phyloP scores from a whole-genome alignment of 2,329 filamentous ascomycete genomes.

The Trichoderma semiorbis region DNA sequence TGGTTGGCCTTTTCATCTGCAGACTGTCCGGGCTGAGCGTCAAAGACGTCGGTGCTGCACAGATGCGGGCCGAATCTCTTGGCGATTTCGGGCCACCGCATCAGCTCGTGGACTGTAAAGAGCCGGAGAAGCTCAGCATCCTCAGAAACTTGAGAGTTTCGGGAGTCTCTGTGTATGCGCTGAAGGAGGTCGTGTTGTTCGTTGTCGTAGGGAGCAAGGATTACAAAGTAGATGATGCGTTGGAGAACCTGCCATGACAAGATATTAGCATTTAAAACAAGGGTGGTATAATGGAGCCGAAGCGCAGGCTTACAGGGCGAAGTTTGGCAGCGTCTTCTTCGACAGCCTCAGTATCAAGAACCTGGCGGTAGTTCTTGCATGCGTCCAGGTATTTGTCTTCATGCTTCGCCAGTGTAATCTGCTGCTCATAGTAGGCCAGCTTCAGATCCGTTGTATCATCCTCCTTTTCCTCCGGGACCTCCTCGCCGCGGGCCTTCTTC shows the following conservation, averaged over 20 bases:
- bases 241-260: conserved; percentile 66
- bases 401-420: conserved; percentile 92
- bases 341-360: conserved; percentile 92
- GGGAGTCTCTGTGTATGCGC: conserved; percentile 80
- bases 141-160: conserved; percentile 71
- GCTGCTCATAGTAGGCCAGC: conserved; percentile 93
- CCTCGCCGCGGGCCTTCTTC: conserved; percentile 74
- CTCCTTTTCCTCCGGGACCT: conserved; percentile 71
- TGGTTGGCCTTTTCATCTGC: conserved; percentile 76
- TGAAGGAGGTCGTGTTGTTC: conserved; percentile 97
- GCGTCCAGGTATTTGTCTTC: conserved; percentile 96
- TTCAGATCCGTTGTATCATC: conserved; percentile 97
- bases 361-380: conserved; percentile 97
- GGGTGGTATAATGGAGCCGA: neutral
- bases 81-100: conserved; percentile 95
- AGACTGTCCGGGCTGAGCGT: conserved; percentile 59
- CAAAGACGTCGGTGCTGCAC: conserved; percentile 86
- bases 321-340: conserved; percentile 86
- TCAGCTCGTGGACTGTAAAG: conserved; percentile 93
- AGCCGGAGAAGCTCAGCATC: conserved; percentile 87
- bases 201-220: conserved; percentile 95
- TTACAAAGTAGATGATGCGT: conserved; percentile 95
- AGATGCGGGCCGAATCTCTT: conserved; percentile 86
- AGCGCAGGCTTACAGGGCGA: conserved; percentile 62
- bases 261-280: neutral